Evolutionary conservation across 495 filamentous ascomycete genomes (phyloP).

Genomic region (Xylaria longipes): DNA sequence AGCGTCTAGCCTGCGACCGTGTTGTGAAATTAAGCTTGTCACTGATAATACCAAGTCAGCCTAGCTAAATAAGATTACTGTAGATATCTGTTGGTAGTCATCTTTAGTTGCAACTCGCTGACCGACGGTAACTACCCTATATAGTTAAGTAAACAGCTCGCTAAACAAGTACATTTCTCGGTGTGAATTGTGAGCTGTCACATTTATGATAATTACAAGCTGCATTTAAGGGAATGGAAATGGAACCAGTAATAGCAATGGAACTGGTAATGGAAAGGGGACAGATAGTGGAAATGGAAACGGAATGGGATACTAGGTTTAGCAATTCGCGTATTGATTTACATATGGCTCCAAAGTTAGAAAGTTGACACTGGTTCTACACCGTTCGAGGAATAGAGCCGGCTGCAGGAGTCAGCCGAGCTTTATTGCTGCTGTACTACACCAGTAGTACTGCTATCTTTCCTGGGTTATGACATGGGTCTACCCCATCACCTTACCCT

Average conservation of each 20-base stretch:
- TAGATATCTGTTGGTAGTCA: neutral
- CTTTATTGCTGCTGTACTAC: neutral
- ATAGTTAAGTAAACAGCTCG: neutral
- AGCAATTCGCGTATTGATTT: neutral
- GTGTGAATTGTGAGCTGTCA: neutral
- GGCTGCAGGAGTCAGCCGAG: neutral
- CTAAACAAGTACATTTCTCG: neutral
- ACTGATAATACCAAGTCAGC: neutral
- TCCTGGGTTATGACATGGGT: neutral
- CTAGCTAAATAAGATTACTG: neutral
- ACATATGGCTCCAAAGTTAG: neutral
- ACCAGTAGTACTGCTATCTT: neutral
- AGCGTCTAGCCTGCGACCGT: neutral
- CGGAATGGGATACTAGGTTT: neutral
- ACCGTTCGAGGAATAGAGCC: neutral
- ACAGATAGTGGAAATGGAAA: neutral
- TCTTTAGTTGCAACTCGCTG: neutral
- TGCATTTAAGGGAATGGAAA: neutral
- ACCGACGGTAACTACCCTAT: constrained; percentile 1
- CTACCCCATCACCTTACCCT: neutral
- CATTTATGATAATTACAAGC: neutral
- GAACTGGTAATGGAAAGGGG: neutral
- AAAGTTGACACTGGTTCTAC: neutral
- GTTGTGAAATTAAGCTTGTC: neutral
- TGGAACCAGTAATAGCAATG: neutral